Percentiles rank a stretch among this genome's conserved stretches.
Evolutionary conservation across 768 basidiomycete genomes (phyloP).

Genomic region (Lanmaoa rubissima): DNA sequence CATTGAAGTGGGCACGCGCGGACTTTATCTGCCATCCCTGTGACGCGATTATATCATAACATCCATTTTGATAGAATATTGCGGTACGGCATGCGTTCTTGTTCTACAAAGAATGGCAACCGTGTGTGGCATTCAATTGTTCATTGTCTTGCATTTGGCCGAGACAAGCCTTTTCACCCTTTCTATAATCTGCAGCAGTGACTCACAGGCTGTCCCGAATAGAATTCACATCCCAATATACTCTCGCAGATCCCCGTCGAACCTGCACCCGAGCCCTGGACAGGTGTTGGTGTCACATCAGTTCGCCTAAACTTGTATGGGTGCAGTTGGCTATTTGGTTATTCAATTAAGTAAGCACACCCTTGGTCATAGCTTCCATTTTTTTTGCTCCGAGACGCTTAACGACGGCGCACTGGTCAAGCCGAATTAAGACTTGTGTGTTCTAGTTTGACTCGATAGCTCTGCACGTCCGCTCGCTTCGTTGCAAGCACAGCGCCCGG

Average conservation of each 20-base stretch:
- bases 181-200: constrained; percentile 2
- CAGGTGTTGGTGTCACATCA: constrained; percentile 1
- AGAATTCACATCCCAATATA: constrained; percentile 2
- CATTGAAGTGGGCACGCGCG: constrained; percentile 6
- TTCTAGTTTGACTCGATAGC: constrained; percentile 10
- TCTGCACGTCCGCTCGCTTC: constrained; percentile 19
- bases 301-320: constrained; percentile 18
- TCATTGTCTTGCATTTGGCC: constrained; percentile 9
- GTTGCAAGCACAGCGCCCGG: constrained; percentile 14
- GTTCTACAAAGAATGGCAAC: neutral
- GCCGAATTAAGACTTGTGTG: constrained; percentile 10
- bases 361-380: constrained; percentile 27
- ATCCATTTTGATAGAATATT: constrained; percentile 12
- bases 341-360: constrained; percentile 25
- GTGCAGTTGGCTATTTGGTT: constrained; percentile 8
- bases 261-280: constrained; percentile 23
- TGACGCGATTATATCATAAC: constrained; percentile 1
- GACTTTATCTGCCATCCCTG: constrained; percentile 10
- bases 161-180: constrained; percentile 7
- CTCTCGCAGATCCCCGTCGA: constrained; percentile 22
- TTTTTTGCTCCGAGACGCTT: constrained; percentile 26
- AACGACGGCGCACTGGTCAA: constrained; percentile 13
- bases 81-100: constrained; percentile 9
- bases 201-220: constrained; percentile 12
- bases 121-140: constrained; percentile 3